Evolutionary conservation across 2,329 filamentous ascomycete genomes (phyloP), one percentile per base, ranked within the genome.

Genomic region (Davidsoniella virescens): DNA sequence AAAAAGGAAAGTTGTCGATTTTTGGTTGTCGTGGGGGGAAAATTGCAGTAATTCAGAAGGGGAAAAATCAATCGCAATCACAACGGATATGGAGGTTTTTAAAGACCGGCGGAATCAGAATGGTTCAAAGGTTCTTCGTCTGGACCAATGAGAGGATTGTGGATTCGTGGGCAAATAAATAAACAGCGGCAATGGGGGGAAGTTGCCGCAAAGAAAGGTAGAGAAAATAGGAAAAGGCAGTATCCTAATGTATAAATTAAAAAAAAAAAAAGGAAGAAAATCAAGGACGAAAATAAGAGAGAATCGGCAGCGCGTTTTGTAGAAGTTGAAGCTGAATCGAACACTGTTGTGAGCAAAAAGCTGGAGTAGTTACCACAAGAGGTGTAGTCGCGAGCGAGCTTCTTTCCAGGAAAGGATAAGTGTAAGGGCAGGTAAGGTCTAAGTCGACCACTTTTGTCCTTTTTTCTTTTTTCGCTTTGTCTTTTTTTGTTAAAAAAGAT

Each of bases 331-430:
- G 23, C 42, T 25, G 17, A 16, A 42, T 37, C 6, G 37, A 12
- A 44, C 33, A 42, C 29, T 39, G 16, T 48, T 38, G 36, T 42
- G 44, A 36, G 41, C 44, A 33, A 33, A 53, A 47, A 46, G 23
- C 37, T 47, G 29, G 38, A 41, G 40, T 29, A 8, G 26, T 7
- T 29, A 8, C 26, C 26, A 10, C 26, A 29, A 29, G 25, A 26
- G 25, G 25, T 26, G 26, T 29, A 29, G 26, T 29, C 26, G 16
- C 40, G 40, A 42, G 18, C 23, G 16, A 18, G 23, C 40, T 42
- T 42, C 23, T 42, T 42, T 42, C 40, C 40, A 42, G 8, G 18
- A 23, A 42, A 42, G 26, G 26, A 29, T 29, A 17, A 33, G 43
- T 43, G 39, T 33, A 16, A 29, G 16, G 25, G 37, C 37, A 41